Evolutionary conservation across 2,329 filamentous ascomycete genomes (phyloP).

Genomic region (Neofusicoccum parvum): DNA sequence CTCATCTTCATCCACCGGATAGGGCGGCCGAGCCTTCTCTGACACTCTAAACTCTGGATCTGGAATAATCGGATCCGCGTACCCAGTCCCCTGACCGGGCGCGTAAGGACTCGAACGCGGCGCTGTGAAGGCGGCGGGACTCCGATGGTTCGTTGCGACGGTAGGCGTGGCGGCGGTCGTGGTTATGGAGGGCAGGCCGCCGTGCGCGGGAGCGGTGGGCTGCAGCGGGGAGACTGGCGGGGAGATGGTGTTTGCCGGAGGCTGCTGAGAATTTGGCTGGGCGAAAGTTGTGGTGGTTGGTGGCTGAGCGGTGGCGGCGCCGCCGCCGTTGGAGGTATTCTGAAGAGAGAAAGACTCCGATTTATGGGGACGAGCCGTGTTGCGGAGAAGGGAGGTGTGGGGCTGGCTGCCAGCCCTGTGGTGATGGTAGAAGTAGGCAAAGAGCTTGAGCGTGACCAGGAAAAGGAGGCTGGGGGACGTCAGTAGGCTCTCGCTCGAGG

Average conservation of each 20-base stretch:
- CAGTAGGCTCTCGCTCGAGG: no score
- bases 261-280: not conserved
- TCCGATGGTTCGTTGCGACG: not conserved
- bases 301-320: not conserved
- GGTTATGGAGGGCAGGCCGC: not conserved
- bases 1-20: slow-evolving; percentile 7
- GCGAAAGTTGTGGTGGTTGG: not conserved
- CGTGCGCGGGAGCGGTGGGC: not conserved
- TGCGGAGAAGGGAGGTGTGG: not conserved
- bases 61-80: slow-evolving; percentile 7
- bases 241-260: not conserved
- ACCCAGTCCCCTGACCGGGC: not conserved
- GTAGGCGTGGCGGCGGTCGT: not conserved
- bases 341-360: not conserved
- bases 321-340: not conserved
- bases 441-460: slow-evolving; percentile 26
- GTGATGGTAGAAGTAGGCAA: slow-evolving; percentile 30
- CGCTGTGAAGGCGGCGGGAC: not conserved
- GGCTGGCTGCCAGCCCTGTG: slow-evolving; percentile 19
- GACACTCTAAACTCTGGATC: not conserved
- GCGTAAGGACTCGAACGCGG: not conserved
- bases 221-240: not conserved
- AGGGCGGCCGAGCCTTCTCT: not conserved
- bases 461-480: slow-evolving; percentile 26
- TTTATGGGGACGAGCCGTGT: not conserved